These are phyloP conservation scores for Solanum microdontum DNA, from an alignment of 257 asterid species.

Conservation along the genomic window DNA sequence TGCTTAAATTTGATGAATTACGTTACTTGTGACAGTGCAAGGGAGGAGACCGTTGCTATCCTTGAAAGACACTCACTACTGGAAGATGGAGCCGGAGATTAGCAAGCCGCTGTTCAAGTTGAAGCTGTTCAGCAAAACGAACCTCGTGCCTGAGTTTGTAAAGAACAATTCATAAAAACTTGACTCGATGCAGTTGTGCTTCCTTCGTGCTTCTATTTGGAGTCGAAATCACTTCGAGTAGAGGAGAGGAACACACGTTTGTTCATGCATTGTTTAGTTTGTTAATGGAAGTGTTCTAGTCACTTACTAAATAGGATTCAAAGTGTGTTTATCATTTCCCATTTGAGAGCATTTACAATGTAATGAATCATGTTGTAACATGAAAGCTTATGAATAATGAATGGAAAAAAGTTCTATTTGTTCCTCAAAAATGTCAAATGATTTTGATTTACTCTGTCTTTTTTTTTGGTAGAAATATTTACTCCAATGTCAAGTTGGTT, in stretches of 20 bases:
- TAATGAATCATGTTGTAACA: background rate
- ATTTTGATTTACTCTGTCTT: background rate
- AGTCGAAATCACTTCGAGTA: background rate
- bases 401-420: background rate
- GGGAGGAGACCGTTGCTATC: slow-evolving; percentile 49
- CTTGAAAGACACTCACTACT: slow-evolving; percentile 38
- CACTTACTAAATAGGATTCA: background rate
- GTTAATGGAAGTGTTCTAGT: background rate
- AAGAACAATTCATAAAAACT: background rate
- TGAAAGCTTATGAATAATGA: background rate
- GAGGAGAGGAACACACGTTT: background rate
- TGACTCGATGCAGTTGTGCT: background rate
- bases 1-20: background rate
- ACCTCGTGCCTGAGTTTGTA: background rate
- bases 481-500: background rate
- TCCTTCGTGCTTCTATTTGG: background rate
- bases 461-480: background rate
- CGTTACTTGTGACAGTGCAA: slow-evolving; percentile 28
- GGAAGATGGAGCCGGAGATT: slow-evolving; percentile 23
- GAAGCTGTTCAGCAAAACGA: background rate
- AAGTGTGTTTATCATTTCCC: background rate
- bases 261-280: background rate
- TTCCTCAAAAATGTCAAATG: background rate
- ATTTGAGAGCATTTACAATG: background rate
- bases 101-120: background rate